Base-by-base conservation (phyloP, 495 filamentous ascomycete genomes). In the Aspergillus asperescens region DNA sequence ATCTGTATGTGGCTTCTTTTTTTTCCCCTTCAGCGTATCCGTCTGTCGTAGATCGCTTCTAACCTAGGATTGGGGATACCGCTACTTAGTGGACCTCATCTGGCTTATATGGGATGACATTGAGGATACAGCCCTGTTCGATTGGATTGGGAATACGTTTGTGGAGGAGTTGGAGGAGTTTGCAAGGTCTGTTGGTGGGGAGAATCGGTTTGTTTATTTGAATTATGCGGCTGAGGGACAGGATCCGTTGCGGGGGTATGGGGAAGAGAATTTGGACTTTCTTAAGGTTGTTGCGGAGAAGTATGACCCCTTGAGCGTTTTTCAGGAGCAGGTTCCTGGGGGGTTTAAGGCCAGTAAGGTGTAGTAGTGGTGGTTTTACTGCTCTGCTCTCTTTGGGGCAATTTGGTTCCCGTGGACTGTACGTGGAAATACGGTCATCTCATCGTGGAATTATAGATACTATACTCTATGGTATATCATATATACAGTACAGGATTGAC, bases 361-460 rank as follows among this genome's bases (percentile, higher is more conserved):
- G 8, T 42, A n/a, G 32, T 3, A 3, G 32, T n/a, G 13, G 3
- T 9, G 25, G 9, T 4, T 5, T 35, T 16, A 1, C 13, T 35
- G 32, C 12, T 35, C 9, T n/a, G n/a, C 27, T 9, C 12, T 35
- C 7, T 34, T 37, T n/a, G 6, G 22, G 22, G 18, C 22, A 5
- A 27, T n/a, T 15, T 20, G 24, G 24, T 42, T 32, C 7, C 3
- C 18, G 18, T 9, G 23, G 10, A 19, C 23, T 10, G 16, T 9
- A 20, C 2, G 23, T 25, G 18, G 20, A 15, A 15, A 34, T 29
- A 20, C 24, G 40, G 49, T 57, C 49, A 44, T 53, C 24, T 49
- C 48, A 42, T 57, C 39, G 40, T 50, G 19, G n/a, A 48, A 57
- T 57, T 52, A 44, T 51, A 42, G 25, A 29, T 41, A 32, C 28